Percentiles rank a stretch among this genome's conserved stretches.
phyloP scores from a whole-genome alignment of 2,329 filamentous ascomycete species.

The Phymatotrichopsis omnivora region DNA sequence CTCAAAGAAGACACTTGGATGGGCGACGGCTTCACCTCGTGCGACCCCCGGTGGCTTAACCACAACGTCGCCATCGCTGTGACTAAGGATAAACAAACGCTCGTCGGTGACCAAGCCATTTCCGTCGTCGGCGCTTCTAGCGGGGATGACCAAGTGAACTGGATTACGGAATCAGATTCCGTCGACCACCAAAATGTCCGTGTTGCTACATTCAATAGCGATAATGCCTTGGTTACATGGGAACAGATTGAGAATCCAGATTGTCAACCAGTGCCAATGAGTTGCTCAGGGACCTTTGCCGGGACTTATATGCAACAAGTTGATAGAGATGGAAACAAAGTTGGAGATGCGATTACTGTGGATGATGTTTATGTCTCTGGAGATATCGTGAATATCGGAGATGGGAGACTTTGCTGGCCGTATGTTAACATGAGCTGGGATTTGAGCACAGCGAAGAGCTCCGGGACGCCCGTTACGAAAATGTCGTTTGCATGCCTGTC shows the following conservation, averaged over 20 bases:
- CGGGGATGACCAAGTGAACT: slow-evolving; percentile 51
- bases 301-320: slow-evolving; percentile 52
- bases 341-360: slow-evolving; percentile 44
- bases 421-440: slow-evolving; percentile 49
- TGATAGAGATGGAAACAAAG: slow-evolving; percentile 42
- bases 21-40: slow-evolving; percentile 46
- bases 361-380: slow-evolving; percentile 49
- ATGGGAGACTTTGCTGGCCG: slow-evolving; percentile 52
- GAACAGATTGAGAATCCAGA: slow-evolving; percentile 49
- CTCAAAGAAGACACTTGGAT: slow-evolving; percentile 49
- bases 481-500: slow-evolving; percentile 46
- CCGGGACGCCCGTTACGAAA: slow-evolving; percentile 34
- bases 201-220: slow-evolving; percentile 45
- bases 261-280: slow-evolving; percentile 50
- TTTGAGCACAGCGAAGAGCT: slow-evolving; percentile 33
- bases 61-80: slow-evolving; percentile 51
- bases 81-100: slow-evolving; percentile 49
- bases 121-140: slow-evolving; percentile 44
- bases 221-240: slow-evolving; percentile 48
- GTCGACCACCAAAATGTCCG: slow-evolving; percentile 50
- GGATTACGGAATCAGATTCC: slow-evolving; percentile 44
- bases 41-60: slow-evolving; percentile 34
- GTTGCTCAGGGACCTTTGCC: slow-evolving; percentile 48
- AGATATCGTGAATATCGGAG: slow-evolving; percentile 51
- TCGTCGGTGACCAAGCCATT: slow-evolving; percentile 45